phyloP scores from a whole-genome alignment of 1,139 yeast species.

The Sugiyamaella grinbergsii region DNA sequence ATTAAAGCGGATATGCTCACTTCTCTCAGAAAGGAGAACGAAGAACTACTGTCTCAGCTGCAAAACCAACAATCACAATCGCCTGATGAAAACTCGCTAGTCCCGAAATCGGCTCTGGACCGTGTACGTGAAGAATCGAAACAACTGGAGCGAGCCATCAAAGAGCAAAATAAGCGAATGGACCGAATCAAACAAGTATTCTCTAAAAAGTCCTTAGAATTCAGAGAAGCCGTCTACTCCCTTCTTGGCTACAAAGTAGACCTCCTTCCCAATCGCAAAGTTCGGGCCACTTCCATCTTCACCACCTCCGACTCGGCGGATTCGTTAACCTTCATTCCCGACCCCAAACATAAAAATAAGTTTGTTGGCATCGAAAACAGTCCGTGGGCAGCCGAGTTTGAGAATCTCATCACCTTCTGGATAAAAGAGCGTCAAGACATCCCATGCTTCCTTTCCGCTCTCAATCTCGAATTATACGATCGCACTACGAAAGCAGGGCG shows the following conservation, averaged over 20 bases:
- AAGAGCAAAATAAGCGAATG: conserved; percentile 58
- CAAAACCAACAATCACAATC: conserved; percentile 25
- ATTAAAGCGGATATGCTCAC: conserved; percentile 59
- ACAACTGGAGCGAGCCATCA: conserved; percentile 52
- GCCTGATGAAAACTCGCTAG: conserved; percentile 28
- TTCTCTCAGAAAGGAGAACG: conserved; percentile 60
- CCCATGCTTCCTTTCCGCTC: conserved; percentile 78
- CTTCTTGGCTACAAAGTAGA: conserved; percentile 76
- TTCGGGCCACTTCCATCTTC: conserved; percentile 65
- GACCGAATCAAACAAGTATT: conserved; percentile 64
- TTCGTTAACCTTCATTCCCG: conserved; percentile 44
- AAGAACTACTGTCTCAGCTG: conserved; percentile 48
- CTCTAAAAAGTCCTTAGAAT: conserved; percentile 71
- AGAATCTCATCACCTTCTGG: conserved; percentile 65
- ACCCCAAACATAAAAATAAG: conserved; percentile 40
- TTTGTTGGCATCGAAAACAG: conserved; percentile 40
- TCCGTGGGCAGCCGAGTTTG: conserved; percentile 52
- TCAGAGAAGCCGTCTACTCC: conserved; percentile 66
- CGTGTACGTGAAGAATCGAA: conserved; percentile 60
- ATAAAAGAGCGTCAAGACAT: conserved; percentile 68
- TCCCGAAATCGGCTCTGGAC: conserved; percentile 69
- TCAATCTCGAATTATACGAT: conserved; percentile 67
- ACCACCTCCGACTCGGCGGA: conserved; percentile 41
- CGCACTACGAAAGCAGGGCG: conserved; percentile 35
- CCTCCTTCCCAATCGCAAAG: conserved; percentile 65